A percentile compares a stretch with the other conserved stretches of the same genome.
These are phyloP conservation scores for Tricholoma furcatifolium DNA, from an alignment of 768 basidiomycete species.

Conservation along the genomic window DNA sequence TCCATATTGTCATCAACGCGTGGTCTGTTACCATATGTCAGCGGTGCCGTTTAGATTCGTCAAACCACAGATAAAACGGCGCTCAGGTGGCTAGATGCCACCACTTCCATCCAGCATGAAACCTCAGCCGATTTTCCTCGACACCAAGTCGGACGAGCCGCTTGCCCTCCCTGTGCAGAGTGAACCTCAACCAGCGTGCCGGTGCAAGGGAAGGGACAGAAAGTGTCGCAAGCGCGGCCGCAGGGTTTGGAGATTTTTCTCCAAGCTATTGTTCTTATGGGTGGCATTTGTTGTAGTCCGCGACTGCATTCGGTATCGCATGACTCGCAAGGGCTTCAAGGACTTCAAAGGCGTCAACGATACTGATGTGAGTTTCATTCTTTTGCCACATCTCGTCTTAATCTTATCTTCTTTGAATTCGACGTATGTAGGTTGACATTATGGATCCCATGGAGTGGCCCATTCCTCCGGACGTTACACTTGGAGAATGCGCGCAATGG, in stretches of 20 bases:
- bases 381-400: background rate
- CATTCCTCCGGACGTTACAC: conserved; percentile 17
- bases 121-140: conserved; percentile 5
- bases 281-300: background rate
- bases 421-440: background rate
- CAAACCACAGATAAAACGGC: conserved; percentile 1
- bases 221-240: background rate
- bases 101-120: background rate
- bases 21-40: too few relatives aligned
- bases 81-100: background rate
- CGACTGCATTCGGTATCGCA: background rate
- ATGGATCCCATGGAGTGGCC: conserved; percentile 3
- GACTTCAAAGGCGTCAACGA: background rate
- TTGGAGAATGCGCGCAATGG: conserved; percentile 19
- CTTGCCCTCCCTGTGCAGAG: background rate
- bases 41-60: too few relatives aligned
- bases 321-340: background rate
- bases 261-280: background rate
- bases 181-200: background rate
- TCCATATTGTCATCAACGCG: too few relatives aligned
- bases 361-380: background rate
- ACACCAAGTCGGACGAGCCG: conserved; percentile 7
- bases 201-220: background rate
- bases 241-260: background rate
- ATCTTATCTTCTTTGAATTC: background rate